Evolutionary conservation across 257 asterid species (phyloP), one percentile per base, ranked within the genome.

Genomic region (Salvia splendens): DNA sequence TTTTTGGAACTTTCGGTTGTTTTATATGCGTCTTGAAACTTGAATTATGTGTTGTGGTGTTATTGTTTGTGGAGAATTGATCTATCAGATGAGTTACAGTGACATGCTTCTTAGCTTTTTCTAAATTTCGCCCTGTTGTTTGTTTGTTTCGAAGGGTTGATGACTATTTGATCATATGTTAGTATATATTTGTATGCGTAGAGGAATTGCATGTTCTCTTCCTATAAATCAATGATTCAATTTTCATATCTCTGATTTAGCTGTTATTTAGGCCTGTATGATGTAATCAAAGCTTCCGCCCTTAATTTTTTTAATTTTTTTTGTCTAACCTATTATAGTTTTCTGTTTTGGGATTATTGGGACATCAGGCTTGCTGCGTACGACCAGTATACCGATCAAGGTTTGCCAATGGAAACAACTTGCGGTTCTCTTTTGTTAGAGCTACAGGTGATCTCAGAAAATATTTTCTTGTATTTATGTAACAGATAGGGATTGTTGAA

Each of bases 351-450:
- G 56, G 32, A 38, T 15, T 64, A 5, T 61, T 55, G 82, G 65
- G n/a, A 36, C 64, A 61, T 64, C 57, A 70, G 77, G 62, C 68
- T 68, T 72, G 36, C 60, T 65, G 35, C 30, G 72, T 61, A 58
- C 68, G 43, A 64, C 46, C 28, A 12, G 62, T 41, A 5, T 38
- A 57, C n/a, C 41, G 62, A 72, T 79, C 77, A 46, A 64, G 71
- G 49, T 66, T 73, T 69, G 72, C 73, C 64, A 63, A 89, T 89
- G 96, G 85, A 72, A 69, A 80, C 95, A 61, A 82, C 89, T 16
- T 87, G 97, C 75, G 81, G 73, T 58, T 79, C 91, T 73, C 90
- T 89, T 65, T 64, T 88, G 40, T 74, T 87, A 17, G 96, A 93
- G 82, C 81, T 93, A 48, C 88, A 93, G 97, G 97, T 93, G 54